Evolutionary conservation across 495 filamentous ascomycete genomes (phyloP), one percentile per base, ranked within the genome.

Genomic region (Lasiosphaeria hispida): DNA sequence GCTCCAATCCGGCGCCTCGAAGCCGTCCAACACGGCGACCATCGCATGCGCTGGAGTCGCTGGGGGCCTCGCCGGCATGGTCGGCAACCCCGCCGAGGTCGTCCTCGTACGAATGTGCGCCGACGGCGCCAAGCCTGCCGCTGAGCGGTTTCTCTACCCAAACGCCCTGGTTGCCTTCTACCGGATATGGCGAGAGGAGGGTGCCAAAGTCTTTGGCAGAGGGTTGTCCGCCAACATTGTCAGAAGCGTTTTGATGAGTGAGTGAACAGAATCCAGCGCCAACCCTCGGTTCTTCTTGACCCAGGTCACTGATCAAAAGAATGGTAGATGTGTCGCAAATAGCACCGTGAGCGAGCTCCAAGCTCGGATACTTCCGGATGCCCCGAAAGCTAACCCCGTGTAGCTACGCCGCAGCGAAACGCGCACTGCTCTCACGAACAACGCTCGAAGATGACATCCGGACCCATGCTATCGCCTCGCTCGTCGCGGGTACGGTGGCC

Each of bases 61-160:
- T 0, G 88, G 88, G 43, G 88, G 88, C 42, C 68, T 91, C 51
- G 88, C 88, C 2, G 88, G 87, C 43, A 83, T 91, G 82, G 75
- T 90, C 45, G 88, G 88, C 47, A 92, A 91, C 65, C 88, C 88
- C 6, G 87, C 88, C 1, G 88, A 91, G 69, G 69, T 90, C 45
- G 85, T 88, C 5, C 80, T 92, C 38, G 85, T 92, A 30, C 82
- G 88, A 11, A 92, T 92, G 88, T 87, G 90, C 69, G 81, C 82
- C 39, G 88, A 92, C 64, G 88, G 87, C 3, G 78, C 90, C 35
- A 90, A 90, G 67, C 77, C 87, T 3, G 63, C 69, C 7, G 84
- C 77, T 42, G 70, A 81, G 40, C 82, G 85, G 17, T 75, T 72
- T 42, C 13, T 17, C 0, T 75, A 75, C 47, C 55, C 63, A 1